phyloP scores from a whole-genome alignment of 2,329 filamentous ascomycete genomes.

The Nothophaeocryptopus gaeumannii region DNA sequence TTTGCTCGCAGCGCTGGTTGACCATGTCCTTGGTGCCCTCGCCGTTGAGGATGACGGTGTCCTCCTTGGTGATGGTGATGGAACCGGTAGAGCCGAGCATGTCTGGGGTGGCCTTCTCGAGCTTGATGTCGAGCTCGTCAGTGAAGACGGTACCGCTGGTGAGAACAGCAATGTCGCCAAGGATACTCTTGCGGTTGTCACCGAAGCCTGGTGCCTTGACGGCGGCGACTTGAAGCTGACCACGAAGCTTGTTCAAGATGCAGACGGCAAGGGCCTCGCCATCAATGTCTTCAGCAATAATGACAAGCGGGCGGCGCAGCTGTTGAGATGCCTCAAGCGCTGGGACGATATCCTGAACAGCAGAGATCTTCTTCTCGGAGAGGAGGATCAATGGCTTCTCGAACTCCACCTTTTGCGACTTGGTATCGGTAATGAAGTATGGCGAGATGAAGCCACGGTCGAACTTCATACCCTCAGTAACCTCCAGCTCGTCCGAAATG shows the following conservation, averaged over 20 bases:
- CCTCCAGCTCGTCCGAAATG: slow-evolving; percentile 92
- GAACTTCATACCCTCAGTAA: slow-evolving; percentile 99
- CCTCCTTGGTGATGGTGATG: slow-evolving; percentile 99
- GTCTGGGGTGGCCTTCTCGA: slow-evolving; percentile 94
- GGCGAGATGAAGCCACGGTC: slow-evolving; percentile 97
- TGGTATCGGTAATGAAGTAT: slow-evolving; percentile 99
- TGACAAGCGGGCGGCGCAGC: slow-evolving; percentile 89
- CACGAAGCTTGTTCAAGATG: slow-evolving; percentile 99
- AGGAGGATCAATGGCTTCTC: slow-evolving; percentile 98
- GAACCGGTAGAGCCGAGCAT: slow-evolving; percentile 96
- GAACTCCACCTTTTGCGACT: slow-evolving; percentile 98
- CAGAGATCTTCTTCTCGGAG: slow-evolving; percentile 99
- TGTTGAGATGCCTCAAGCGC: slow-evolving; percentile 96
- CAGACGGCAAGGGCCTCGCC: slow-evolving; percentile 97
- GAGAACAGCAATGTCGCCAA: slow-evolving; percentile 91
- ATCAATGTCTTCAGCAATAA: slow-evolving; percentile 98
- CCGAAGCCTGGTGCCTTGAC: slow-evolving; percentile 99
- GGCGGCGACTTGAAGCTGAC: slow-evolving; percentile 95
- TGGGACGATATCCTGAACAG: slow-evolving; percentile 97
- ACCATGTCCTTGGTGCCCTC: slow-evolving; percentile 93
- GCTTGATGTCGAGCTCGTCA: slow-evolving; percentile 97
- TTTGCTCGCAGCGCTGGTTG: slow-evolving; percentile 95
- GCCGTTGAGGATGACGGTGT: slow-evolving; percentile 97
- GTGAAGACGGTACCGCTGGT: slow-evolving; percentile 98
- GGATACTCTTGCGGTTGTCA: slow-evolving; percentile 99